Conservation (phyloP, 75 land plant genomes). For the Chamaecyparis obtusa region DNA sequence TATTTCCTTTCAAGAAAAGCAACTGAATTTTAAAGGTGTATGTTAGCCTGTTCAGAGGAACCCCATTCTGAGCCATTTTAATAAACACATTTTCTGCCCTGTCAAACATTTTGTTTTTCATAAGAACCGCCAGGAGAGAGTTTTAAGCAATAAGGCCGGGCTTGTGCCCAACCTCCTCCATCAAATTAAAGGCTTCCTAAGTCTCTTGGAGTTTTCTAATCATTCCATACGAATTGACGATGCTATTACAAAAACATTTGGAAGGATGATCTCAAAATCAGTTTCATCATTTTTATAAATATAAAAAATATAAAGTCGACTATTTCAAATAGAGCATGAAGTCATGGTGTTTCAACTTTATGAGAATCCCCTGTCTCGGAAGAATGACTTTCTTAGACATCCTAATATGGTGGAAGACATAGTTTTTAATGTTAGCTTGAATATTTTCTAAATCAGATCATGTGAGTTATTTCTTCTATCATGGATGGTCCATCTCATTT, state of each 20-base stretch:
- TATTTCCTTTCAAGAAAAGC: constrained; percentile 1
- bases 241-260: no score
- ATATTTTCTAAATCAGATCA: no score
- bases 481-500: constrained; percentile 12
- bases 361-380: no score
- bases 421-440: no score
- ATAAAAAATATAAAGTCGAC: no score
- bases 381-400: no score
- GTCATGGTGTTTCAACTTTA: no score
- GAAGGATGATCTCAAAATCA: no score
- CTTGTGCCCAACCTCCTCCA: not conserved
- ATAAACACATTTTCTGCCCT: not conserved
- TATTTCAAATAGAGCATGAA: no score
- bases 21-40: constrained; percentile 16
- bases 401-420: no score
- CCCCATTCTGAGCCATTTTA: not conserved
- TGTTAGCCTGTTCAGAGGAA: not conserved
- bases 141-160: constrained; percentile 7
- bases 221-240: not conserved
- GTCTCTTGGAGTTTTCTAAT: not conserved
- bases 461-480: no score
- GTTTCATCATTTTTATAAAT: no score
- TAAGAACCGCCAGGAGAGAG: not conserved
- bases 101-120: not conserved
- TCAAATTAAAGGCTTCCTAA: not conserved